Evolutionary conservation across 257 asterid species (phyloP).

Genomic region (Solanum clarkiae): DNA sequence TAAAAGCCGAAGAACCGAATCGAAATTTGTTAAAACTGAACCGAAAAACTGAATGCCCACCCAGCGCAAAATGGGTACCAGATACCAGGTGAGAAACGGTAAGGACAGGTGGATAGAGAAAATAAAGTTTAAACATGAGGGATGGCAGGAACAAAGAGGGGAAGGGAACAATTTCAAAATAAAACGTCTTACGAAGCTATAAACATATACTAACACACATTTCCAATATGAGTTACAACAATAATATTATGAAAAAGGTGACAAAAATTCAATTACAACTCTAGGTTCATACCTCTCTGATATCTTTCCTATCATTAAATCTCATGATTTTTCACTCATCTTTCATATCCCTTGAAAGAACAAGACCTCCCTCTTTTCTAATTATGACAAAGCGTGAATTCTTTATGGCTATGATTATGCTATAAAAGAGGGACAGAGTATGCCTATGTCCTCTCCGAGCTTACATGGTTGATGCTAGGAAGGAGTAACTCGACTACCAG

Average conservation of each 20-base stretch:
- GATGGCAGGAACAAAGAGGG: no score
- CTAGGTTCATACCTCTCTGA: not conserved
- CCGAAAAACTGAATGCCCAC: no score
- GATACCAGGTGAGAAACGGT: no score
- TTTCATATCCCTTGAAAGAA: not conserved
- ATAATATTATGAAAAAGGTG: not conserved
- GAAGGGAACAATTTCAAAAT: no score
- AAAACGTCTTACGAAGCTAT: not conserved
- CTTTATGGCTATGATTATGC: not conserved
- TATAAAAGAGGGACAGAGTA: not conserved
- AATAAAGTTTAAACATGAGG: no score
- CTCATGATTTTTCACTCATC: not conserved
- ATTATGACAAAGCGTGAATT: not conserved
- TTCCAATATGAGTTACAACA: not conserved
- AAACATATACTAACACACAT: not conserved
- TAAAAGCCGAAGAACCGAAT: no score
- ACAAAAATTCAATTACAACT: not conserved
- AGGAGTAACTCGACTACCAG: slow-evolving; percentile 16
- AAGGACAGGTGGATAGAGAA: no score
- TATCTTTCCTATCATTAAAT: not conserved
- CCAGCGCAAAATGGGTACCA: no score
- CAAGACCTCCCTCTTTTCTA: not conserved
- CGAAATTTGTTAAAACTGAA: no score
- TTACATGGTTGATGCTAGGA: not conserved
- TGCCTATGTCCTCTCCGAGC: not conserved